phyloP scores from a whole-genome alignment of 1,284 basidiomycete genomes.

The Leccinum cinnamomeum region DNA sequence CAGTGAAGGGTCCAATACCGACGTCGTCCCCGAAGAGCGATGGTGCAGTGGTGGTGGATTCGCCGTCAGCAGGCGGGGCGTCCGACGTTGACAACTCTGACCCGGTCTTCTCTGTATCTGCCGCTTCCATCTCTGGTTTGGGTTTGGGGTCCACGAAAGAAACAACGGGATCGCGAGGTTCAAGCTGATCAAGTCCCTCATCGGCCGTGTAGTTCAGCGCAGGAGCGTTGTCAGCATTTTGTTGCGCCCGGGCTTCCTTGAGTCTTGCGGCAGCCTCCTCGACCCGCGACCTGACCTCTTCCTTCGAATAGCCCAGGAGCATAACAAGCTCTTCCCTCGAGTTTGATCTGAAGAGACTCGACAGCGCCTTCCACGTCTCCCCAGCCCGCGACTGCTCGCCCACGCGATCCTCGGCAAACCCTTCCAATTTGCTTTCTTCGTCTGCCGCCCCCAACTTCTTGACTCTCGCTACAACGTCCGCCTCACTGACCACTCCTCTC shows the following conservation, averaged over 20 bases:
- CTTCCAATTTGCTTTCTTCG: conserved; percentile 58
- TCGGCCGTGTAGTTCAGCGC: conserved; percentile 40
- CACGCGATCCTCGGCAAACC: conserved; percentile 63
- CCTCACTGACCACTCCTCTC: too few species aligned
- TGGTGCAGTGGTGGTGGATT: conserved; percentile 78
- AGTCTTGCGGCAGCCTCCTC: conserved; percentile 58
- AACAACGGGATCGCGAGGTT: conserved; percentile 67
- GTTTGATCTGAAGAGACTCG: conserved; percentile 87
- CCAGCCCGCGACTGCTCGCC: conserved; percentile 44
- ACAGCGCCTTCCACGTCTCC: conserved; percentile 83
- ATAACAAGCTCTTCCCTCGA: conserved; percentile 51
- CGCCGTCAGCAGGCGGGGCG: conserved; percentile 67
- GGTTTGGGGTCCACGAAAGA: conserved; percentile 63
- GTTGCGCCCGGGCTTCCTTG: conserved; percentile 42
- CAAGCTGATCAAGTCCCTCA: conserved; percentile 40
- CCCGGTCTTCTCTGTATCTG: conserved; percentile 58
- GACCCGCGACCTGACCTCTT: conserved; percentile 16
- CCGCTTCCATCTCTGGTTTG: conserved; percentile 42
- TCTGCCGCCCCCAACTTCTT: conserved; percentile 69
- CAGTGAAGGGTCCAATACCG: conserved; percentile 56
- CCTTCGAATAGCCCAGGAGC: conserved; percentile 49
- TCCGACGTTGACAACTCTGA: conserved; percentile 76
- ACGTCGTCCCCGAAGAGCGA: conserved; percentile 88
- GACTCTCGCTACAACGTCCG: conserved; percentile 72
- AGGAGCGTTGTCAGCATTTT: conserved; percentile 19